phyloP scores from a whole-genome alignment of 495 filamentous ascomycete species.

The Collariella sp. region DNA sequence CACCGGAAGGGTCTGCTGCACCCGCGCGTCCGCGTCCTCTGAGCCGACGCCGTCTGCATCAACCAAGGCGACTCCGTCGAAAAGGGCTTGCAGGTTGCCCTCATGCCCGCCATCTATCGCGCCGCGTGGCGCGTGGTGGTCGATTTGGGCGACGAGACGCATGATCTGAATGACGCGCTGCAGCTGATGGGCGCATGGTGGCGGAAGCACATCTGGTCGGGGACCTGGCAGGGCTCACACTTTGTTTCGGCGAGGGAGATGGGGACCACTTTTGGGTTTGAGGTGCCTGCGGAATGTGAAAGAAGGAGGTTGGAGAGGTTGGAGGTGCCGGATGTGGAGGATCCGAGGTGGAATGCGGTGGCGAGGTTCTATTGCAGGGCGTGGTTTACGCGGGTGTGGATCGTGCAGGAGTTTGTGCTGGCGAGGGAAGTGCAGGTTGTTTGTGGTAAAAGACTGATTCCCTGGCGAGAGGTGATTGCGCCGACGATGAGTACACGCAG shows the following conservation, averaged over 20 bases:
- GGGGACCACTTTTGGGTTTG: no score
- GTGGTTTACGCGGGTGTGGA: background rate
- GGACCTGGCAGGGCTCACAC: no score
- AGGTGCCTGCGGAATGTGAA: no score
- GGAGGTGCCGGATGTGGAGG: background rate
- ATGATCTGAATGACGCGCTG: background rate
- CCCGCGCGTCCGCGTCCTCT: no score
- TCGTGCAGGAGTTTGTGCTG: constrained; percentile 7
- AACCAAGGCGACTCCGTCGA: background rate
- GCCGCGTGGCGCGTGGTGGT: background rate
- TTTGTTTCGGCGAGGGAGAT: no score
- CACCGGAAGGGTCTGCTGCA: no score
- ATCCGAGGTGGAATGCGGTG: background rate
- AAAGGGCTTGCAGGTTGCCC: background rate
- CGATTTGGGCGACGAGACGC: background rate
- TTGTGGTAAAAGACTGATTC: background rate
- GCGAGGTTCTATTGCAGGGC: background rate
- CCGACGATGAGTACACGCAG: background rate
- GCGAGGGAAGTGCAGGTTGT: background rate
- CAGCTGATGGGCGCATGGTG: background rate
- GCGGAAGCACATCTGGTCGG: background rate
- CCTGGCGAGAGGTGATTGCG: constrained; percentile 1
- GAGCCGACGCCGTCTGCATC: background rate
- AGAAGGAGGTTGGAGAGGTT: background rate
- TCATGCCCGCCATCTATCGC: background rate